These are phyloP conservation scores for Fonsecaea monophora DNA, from an alignment of 2,329 filamentous ascomycete species.

Conservation along the genomic window DNA sequence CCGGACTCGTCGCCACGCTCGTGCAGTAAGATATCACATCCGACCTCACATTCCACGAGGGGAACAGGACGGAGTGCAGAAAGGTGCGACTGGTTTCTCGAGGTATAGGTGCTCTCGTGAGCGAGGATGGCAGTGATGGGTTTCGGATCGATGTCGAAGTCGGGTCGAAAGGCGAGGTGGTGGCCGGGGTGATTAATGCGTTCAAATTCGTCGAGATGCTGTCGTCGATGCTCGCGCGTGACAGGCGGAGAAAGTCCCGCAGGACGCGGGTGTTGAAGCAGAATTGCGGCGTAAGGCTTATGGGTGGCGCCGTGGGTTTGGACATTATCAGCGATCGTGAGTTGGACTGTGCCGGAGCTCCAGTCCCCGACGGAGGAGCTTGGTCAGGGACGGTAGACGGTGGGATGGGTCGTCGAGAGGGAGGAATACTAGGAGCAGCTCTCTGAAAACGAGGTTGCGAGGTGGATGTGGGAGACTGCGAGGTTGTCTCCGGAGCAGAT, in stretches of 20 bases:
- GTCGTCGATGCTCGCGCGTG: conserved; percentile 85
- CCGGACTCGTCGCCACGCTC: conserved; percentile 82
- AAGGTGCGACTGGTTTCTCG: conserved; percentile 71
- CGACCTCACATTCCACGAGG: conserved; percentile 82
- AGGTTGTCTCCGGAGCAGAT: conserved; percentile 18
- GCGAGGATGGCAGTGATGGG: conserved; percentile 25
- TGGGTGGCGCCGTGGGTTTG: conserved; percentile 40
- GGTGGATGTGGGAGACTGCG: conserved; percentile 23
- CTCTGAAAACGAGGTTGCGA: conserved; percentile 16
- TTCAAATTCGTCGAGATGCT: conserved; percentile 93
- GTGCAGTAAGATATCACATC: conserved; percentile 90
- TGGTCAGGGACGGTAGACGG: background rate
- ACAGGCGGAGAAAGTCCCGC: conserved; percentile 87
- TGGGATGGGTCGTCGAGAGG: background rate
- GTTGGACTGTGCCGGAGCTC: background rate
- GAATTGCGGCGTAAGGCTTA: conserved; percentile 72
- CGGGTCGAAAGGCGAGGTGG: conserved; percentile 74
- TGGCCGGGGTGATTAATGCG: conserved; percentile 78
- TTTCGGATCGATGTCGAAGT: conserved; percentile 67
- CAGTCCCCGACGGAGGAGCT: background rate
- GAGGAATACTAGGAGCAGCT: conserved; percentile 2
- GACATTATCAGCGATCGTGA: conserved; percentile 46
- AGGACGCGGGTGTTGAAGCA: conserved; percentile 54
- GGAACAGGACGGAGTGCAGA: conserved; percentile 79
- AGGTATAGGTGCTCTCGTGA: conserved; percentile 44